Conservation (phyloP, 441 rosid species). For the Aquilaria agallochum region DNA sequence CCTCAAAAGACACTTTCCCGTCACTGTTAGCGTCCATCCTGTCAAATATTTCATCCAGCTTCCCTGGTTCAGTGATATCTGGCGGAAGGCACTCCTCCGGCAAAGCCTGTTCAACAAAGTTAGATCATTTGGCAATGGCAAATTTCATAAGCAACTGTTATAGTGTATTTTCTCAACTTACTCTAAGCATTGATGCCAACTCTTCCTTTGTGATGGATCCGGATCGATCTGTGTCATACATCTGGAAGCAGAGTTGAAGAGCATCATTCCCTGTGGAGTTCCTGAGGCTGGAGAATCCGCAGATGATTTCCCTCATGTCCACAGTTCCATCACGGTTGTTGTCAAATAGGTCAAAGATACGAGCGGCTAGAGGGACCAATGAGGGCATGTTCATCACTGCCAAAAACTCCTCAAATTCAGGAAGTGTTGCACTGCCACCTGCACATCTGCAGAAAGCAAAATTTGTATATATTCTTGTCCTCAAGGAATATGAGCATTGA, state of each 20-base stretch:
- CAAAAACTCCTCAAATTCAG: slow-evolving; percentile 65
- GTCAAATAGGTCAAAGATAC: slow-evolving; percentile 66
- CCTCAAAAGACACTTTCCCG: slow-evolving; percentile 70
- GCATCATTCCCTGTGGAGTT: slow-evolving; percentile 71
- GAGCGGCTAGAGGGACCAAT: slow-evolving; percentile 54
- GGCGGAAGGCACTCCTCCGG: slow-evolving; percentile 74
- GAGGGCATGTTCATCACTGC: slow-evolving; percentile 74
- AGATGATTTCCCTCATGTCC: slow-evolving; percentile 70
- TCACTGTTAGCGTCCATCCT: slow-evolving; percentile 70
- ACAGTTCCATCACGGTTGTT: slow-evolving; percentile 71
- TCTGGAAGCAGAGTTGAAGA: slow-evolving; percentile 67
- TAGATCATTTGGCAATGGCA: no score
- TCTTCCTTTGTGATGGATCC: slow-evolving; percentile 78
- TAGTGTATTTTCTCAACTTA: slow-evolving; percentile 7
- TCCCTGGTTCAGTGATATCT: slow-evolving; percentile 63
- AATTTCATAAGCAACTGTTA: no score
- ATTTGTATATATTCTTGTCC: background rate
- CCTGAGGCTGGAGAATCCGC: slow-evolving; percentile 71
- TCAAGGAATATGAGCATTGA: no score
- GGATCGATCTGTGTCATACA: slow-evolving; percentile 69
- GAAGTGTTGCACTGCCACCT: slow-evolving; percentile 64
- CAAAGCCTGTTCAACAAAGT: slow-evolving; percentile 40
- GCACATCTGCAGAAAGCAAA: slow-evolving; percentile 40
- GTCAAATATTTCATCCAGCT: slow-evolving; percentile 67
- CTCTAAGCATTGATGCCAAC: slow-evolving; percentile 71